These are phyloP conservation scores for Capniomyces stellatus DNA, from an alignment of 371 early-diverging fungal genomes.

Conservation along the genomic window DNA sequence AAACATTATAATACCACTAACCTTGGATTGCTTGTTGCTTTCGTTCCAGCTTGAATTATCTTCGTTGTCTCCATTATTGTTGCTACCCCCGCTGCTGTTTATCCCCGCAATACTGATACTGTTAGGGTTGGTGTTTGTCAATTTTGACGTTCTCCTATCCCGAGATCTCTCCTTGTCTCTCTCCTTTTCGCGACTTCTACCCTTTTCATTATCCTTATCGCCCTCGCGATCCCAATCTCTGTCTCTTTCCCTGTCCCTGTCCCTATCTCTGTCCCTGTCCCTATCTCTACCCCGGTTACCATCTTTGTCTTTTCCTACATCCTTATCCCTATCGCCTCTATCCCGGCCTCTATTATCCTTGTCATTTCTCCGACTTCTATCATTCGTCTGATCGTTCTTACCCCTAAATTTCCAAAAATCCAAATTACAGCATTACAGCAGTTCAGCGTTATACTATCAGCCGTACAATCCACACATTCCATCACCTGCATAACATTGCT, in stretches of 20 bases:
- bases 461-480: no score
- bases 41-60: no score
- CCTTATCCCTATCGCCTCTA: neutral
- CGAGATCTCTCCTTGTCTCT: neutral
- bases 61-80: no score
- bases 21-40: no score
- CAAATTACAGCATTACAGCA: no score
- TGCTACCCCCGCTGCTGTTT: no score
- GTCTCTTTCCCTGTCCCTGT: constrained; percentile 1
- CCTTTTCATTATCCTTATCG: no score
- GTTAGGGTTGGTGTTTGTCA: no score
- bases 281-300: neutral
- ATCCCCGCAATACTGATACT: no score
- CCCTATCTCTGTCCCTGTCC: neutral
- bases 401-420: neutral
- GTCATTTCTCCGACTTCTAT: neutral
- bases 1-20: no score
- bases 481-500: no score
- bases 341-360: neutral
- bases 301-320: neutral
- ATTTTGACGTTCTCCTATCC: neutral
- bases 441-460: neutral
- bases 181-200: constrained; percentile 2
- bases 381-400: neutral
- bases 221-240: neutral